Percentiles rank a stretch among this genome's conserved stretches.
phyloP scores from a whole-genome alignment of 345 rosid species.

The Clarkia xantiana region DNA sequence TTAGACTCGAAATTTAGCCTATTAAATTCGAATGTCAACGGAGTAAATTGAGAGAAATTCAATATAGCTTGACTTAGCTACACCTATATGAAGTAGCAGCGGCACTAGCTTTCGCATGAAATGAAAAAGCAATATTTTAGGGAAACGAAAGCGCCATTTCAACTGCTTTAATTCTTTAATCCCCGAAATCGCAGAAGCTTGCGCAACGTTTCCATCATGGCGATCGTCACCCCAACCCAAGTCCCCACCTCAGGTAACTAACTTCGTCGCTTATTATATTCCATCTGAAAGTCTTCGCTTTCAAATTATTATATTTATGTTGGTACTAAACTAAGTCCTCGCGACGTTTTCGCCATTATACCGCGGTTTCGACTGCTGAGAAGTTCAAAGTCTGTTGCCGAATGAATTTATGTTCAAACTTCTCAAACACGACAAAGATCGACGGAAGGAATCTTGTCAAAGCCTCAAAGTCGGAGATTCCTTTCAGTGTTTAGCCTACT shows the following conservation, averaged over 20 bases:
- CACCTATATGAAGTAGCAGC: no score
- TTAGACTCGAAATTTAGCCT: no score
- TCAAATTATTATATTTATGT: neutral
- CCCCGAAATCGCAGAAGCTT: neutral
- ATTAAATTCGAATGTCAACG: no score
- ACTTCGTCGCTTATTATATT: neutral
- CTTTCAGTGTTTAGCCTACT: neutral
- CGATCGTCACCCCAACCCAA: conserved; percentile 4
- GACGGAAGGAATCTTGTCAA: neutral
- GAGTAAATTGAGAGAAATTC: no score
- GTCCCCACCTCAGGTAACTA: neutral
- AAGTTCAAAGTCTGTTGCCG: neutral
- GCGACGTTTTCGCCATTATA: conserved; percentile 1
- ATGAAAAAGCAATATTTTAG: neutral
- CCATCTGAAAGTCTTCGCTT: neutral
- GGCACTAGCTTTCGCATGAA: neutral
- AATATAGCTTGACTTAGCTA: no score
- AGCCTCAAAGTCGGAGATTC: neutral
- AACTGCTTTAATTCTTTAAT: conserved; percentile 6
- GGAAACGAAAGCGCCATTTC: conserved; percentile 10
- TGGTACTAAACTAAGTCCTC: neutral
- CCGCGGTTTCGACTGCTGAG: conserved; percentile 3
- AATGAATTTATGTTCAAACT: neutral
- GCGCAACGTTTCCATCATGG: conserved; percentile 6
- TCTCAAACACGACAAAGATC: neutral